A percentile compares a stretch with the other conserved stretches of the same genome.
phyloP scores from a whole-genome alignment of 805 yeast genomes.

The Kluyveromyces aestuarii region DNA sequence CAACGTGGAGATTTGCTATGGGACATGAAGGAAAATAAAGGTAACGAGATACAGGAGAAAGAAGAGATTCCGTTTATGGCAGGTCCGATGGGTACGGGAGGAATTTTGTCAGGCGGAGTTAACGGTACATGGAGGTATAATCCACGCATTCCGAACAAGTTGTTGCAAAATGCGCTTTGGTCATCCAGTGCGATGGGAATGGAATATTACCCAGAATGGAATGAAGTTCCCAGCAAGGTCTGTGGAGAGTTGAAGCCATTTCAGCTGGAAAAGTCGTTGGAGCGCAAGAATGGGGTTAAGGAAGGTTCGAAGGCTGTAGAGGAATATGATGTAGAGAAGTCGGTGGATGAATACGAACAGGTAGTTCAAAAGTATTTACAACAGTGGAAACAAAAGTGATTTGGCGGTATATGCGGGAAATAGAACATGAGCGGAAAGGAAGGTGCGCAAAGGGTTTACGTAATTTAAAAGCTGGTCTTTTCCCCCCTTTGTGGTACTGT shows the following conservation, averaged over 20 bases:
- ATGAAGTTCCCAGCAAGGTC: slow-evolving; percentile 17
- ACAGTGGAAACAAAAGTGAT: slow-evolving; percentile 2
- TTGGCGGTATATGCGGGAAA: neutral
- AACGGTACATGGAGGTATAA: slow-evolving; percentile 26
- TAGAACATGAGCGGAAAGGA: too few species aligned
- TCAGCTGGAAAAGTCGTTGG: slow-evolving; percentile 7
- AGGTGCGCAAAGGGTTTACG: too few species aligned
- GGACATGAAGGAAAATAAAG: neutral
- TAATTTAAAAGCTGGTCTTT: too few species aligned
- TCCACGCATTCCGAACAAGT: slow-evolving; percentile 16
- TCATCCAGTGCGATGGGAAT: slow-evolving; percentile 22
- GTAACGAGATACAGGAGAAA: neutral
- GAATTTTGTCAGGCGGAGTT: slow-evolving; percentile 23
- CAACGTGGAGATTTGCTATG: neutral
- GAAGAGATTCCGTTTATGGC: slow-evolving; percentile 9
- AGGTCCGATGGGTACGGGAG: slow-evolving; percentile 24
- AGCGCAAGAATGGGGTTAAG: neutral
- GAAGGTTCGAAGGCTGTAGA: neutral
- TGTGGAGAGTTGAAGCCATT: slow-evolving; percentile 21
- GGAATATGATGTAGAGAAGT: slow-evolving; percentile 1
- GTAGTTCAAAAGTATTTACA: slow-evolving; percentile 1
- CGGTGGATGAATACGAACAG: slow-evolving; percentile 1
- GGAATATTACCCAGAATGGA: slow-evolving; percentile 27
- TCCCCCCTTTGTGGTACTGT: too few species aligned
- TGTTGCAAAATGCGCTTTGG: slow-evolving; percentile 23